Evolutionary conservation across 305 asterid genomes (phyloP).

Genomic region (Nicotiana rustica): DNA sequence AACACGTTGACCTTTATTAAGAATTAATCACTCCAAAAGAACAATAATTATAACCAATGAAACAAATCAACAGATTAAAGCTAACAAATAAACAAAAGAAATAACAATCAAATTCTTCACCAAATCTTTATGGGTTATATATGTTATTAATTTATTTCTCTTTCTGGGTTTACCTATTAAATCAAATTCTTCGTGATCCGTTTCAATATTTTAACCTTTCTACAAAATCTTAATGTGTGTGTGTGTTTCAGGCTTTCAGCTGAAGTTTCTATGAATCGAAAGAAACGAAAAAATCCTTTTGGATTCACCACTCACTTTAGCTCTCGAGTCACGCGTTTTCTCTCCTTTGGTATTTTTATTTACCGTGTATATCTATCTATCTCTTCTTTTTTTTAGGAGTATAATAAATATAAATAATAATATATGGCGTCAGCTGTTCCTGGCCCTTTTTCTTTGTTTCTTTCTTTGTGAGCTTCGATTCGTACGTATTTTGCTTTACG

Average conservation of each 20-base stretch:
- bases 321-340: constrained; percentile 29
- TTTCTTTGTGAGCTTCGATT: not conserved
- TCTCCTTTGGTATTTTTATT: not conserved
- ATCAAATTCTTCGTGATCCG: constrained; percentile 16
- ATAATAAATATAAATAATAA: not conserved
- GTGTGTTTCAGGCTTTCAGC: too few species aligned
- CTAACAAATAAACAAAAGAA: constrained; percentile 6
- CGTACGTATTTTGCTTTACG: constrained; percentile 24
- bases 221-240: not conserved
- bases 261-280: not conserved
- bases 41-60: not conserved
- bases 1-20: constrained; percentile 21
- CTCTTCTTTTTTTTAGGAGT: too few species aligned
- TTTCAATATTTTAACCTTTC: not conserved
- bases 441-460: not conserved
- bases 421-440: constrained; percentile 25
- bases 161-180: constrained; percentile 7
- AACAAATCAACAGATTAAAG: constrained; percentile 12
- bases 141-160: not conserved
- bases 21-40: not conserved
- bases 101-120: not conserved
- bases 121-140: not conserved
- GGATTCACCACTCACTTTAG: constrained; percentile 24
- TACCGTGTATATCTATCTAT: not conserved
- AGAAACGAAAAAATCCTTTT: not conserved